These are phyloP conservation scores for Eimeria acervulina DNA, from an alignment of 169 alveolate genomes.

Conservation along the genomic window DNA sequence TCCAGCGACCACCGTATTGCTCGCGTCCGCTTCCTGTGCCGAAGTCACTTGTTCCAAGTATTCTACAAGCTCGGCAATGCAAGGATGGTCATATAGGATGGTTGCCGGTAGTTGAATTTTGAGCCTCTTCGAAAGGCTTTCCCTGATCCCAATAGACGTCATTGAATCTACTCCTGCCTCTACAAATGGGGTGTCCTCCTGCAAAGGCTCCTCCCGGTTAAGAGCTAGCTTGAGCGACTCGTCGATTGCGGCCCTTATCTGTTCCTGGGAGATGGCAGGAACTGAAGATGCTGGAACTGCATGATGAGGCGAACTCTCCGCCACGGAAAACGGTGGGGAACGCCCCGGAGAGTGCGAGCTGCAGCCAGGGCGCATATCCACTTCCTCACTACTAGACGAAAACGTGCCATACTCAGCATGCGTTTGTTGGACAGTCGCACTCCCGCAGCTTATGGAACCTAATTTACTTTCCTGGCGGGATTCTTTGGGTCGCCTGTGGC, in stretches of 20 bases:
- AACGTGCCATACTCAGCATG: neutral
- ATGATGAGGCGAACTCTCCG: neutral
- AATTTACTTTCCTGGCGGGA: neutral
- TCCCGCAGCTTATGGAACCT: neutral
- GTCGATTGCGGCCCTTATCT: constrained; percentile 62
- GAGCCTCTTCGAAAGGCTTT: constrained; percentile 84
- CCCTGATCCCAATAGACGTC: constrained; percentile 87
- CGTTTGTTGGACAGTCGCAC: neutral
- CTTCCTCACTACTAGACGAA: neutral
- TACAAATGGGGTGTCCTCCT: constrained; percentile 83
- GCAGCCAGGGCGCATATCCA: constrained; percentile 28
- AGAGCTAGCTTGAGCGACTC: constrained; percentile 47
- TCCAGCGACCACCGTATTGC: neutral
- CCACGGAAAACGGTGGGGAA: neutral
- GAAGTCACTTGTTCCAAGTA: constrained; percentile 57
- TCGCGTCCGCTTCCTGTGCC: neutral
- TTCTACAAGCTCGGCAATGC: constrained; percentile 84
- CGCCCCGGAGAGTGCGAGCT: constrained; percentile 12
- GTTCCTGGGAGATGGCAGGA: constrained; percentile 40
- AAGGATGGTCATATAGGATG: constrained; percentile 87
- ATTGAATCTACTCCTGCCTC: constrained; percentile 89
- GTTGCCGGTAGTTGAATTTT: constrained; percentile 86
- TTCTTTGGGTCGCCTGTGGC: neutral
- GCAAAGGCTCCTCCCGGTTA: constrained; percentile 16
- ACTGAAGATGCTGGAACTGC: neutral